phyloP scores from a whole-genome alignment of 1,139 yeast genomes.

The Diutina sp. region DNA sequence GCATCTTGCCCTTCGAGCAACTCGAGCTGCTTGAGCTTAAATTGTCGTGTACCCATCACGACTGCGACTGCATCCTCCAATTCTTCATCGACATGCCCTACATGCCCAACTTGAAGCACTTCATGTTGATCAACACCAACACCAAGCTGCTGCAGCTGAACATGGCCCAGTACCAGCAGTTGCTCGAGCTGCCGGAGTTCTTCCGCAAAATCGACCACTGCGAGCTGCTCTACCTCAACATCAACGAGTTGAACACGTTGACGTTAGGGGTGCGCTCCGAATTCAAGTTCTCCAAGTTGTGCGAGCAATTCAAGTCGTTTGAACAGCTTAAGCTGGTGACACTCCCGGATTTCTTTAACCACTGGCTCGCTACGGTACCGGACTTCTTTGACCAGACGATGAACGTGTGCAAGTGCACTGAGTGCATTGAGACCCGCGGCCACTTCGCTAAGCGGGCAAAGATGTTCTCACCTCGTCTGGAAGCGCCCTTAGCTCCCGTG shows the following conservation, averaged over 20 bases:
- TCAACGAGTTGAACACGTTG: slow-evolving; percentile 12
- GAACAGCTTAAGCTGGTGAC: slow-evolving; percentile 8
- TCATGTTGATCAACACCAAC: slow-evolving; percentile 14
- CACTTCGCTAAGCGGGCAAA: slow-evolving; percentile 9
- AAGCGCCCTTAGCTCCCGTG: slow-evolving; percentile 12
- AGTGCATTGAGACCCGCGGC: slow-evolving; percentile 10
- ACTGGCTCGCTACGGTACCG: slow-evolving; percentile 12
- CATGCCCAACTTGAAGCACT: slow-evolving; percentile 8
- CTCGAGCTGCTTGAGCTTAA: slow-evolving; percentile 13
- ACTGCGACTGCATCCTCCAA: slow-evolving; percentile 12
- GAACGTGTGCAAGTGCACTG: slow-evolving; percentile 10
- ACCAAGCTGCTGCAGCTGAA: slow-evolving; percentile 10
- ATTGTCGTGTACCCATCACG: slow-evolving; percentile 12
- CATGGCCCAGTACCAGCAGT: slow-evolving; percentile 11
- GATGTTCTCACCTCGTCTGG: slow-evolving; percentile 9
- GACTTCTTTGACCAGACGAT: slow-evolving; percentile 4
- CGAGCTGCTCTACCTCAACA: slow-evolving; percentile 11
- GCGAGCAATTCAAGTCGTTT: slow-evolving; percentile 5
- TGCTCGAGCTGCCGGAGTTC: slow-evolving; percentile 8
- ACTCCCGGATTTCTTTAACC: slow-evolving; percentile 16
- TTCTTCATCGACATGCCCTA: slow-evolving; percentile 11
- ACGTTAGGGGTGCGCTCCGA: slow-evolving; percentile 3
- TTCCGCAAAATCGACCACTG: slow-evolving; percentile 7
- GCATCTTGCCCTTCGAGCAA: slow-evolving; percentile 9
- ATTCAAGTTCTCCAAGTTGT: slow-evolving; percentile 5